phyloP scores from a whole-genome alignment of 2,329 filamentous ascomycete genomes.

The Fusarium staphyleae region DNA sequence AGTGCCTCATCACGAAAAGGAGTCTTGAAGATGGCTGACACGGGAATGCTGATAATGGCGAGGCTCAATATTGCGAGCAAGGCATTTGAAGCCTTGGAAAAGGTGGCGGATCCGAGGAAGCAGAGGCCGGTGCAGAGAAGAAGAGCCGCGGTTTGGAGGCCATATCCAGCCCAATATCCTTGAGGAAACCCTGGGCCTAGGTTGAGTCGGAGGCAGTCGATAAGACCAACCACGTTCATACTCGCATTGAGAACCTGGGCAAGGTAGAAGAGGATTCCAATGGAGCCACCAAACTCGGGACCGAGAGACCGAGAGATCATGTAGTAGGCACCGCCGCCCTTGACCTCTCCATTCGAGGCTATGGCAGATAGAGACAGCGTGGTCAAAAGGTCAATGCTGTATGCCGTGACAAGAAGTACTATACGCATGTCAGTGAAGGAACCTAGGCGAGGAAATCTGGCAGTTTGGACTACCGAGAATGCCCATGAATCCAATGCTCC shows the following conservation, averaged over 20 bases:
- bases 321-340: constrained; percentile 88
- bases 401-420: constrained; percentile 79
- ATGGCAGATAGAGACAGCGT: constrained; percentile 88
- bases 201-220: constrained; percentile 82
- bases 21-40: constrained; percentile 72
- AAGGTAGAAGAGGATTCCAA: constrained; percentile 88
- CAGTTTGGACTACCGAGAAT: constrained; percentile 69
- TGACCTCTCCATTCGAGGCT: constrained; percentile 87
- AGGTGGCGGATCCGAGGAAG: constrained; percentile 79
- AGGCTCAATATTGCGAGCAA: constrained; percentile 74
- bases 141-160: constrained; percentile 76
- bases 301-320: constrained; percentile 85
- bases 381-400: constrained; percentile 82
- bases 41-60: constrained; percentile 80
- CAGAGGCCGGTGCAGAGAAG: constrained; percentile 77
- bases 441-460: neutral
- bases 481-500: constrained; percentile 78
- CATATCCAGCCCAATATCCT: constrained; percentile 78
- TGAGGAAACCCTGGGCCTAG: constrained; percentile 72
- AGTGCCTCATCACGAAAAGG: constrained; percentile 71
- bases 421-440: constrained; percentile 4
- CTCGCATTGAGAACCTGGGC: constrained; percentile 88
- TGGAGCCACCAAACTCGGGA: constrained; percentile 88
- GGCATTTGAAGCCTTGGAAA: constrained; percentile 80
- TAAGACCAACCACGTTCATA: constrained; percentile 84